Evolutionary conservation across 2,329 filamentous ascomycete species (phyloP), one percentile per base, ranked within the genome.

Genomic region (Xylogone sp.): DNA sequence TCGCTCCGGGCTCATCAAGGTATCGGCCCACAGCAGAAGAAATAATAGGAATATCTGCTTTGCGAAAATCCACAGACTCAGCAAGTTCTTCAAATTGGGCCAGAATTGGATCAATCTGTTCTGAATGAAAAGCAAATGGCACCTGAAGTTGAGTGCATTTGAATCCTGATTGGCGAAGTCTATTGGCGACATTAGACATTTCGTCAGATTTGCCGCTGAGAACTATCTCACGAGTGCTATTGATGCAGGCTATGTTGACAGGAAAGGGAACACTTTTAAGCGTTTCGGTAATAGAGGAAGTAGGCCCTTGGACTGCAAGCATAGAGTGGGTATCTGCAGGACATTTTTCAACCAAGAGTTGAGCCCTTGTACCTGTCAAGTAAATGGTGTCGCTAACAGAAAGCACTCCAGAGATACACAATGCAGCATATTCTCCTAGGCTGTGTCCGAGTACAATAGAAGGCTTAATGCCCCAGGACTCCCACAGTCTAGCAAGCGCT

Each of bases 211-310:
- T 75, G 16, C 81, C 71, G 54, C 81, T 82, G 18, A 94, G 74
- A 2, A 94, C 90, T 9, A 84, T 91, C 64, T 90, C 87, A 47
- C 82, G 75, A 0, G 85, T 83, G 0, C 86, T 83, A 59, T 95
- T 95, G 65, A 90, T 78, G 71, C 90, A 94, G 16, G 89, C 86
- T 48, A 76, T 65, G 4, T 67, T 70, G n/a, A 16, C 34, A 59
- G 50, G 19, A 21, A 74, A 74, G 57, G 72, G 71, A 48, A 76
- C 76, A 18, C 78, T 74, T 43, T 69, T 74, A 53, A 84, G 79
- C 4, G 77, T 72, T 21, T 82, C 75, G 43, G 61, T 70, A 46
- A 67, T 56, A 45, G 58, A 42, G 10, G n/a, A 18, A 16, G 13
- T 18, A 39, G 34, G n/a, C 34, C 12, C 34, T 18, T 67, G 65